These are phyloP conservation scores for Pleurotus djamor DNA, from an alignment of 768 basidiomycete species.

Conservation along the genomic window DNA sequence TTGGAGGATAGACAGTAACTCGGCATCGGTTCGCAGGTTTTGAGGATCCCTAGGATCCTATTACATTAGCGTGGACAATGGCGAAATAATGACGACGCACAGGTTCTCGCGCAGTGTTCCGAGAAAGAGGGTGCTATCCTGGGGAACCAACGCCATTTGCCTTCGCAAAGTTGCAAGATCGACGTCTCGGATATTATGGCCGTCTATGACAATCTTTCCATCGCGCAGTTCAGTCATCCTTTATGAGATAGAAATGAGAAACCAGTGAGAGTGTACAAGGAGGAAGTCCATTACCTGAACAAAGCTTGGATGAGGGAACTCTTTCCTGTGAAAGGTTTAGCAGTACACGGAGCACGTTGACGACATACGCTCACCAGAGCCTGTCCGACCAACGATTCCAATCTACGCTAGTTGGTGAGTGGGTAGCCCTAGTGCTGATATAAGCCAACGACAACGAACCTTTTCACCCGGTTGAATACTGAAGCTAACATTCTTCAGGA, in stretches of 20 bases:
- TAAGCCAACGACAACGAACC: constrained; percentile 26
- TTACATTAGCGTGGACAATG: background rate
- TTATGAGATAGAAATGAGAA: background rate
- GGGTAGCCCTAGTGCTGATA: background rate
- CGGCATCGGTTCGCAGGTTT: constrained; percentile 49
- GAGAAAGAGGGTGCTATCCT: constrained; percentile 55
- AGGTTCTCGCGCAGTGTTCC: constrained; percentile 47
- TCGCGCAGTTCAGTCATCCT: constrained; percentile 59
- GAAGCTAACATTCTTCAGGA: constrained; percentile 63
- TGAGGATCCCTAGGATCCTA: constrained; percentile 45
- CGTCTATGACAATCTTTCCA: constrained; percentile 61
- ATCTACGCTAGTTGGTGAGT: constrained; percentile 21
- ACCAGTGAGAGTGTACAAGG: background rate
- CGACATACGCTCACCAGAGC: constrained; percentile 26
- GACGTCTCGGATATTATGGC: constrained; percentile 46
- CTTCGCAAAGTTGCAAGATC: constrained; percentile 53
- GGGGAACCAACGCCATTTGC: constrained; percentile 65
- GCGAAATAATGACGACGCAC: constrained; percentile 25
- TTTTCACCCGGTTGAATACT: constrained; percentile 61
- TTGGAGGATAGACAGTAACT: constrained; percentile 60
- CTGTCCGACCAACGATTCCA: constrained; percentile 47
- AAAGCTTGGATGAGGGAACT: constrained; percentile 57
- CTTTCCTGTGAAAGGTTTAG: constrained; percentile 33
- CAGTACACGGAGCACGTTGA: background rate
- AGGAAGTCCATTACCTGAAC: constrained; percentile 36